Conservation (phyloP, 164 flowering plant species). For the Echeveria elegans region DNA sequence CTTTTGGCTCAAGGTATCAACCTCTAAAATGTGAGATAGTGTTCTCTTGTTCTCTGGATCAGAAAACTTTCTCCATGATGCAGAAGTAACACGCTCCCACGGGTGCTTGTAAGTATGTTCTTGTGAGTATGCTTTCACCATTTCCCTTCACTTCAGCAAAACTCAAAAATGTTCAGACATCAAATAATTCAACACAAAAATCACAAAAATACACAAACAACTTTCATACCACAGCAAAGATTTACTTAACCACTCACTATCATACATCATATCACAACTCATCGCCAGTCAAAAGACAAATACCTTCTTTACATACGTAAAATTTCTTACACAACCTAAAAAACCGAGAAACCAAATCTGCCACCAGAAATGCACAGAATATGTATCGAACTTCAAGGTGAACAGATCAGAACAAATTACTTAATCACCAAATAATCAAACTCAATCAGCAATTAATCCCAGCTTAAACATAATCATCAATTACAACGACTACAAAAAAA, state of each 20-base stretch:
- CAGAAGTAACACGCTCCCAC: constrained; percentile 92
- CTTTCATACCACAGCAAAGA: neutral
- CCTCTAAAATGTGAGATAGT: constrained; percentile 75
- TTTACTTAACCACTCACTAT: neutral
- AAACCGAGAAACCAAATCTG: too few species aligned
- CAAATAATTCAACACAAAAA: neutral
- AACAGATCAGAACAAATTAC: too few species aligned
- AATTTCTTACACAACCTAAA: too few species aligned
- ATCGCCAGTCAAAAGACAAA: too few species aligned
- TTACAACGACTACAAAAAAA: too few species aligned
- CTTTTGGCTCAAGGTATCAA: constrained; percentile 66
- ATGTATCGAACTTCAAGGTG: too few species aligned
- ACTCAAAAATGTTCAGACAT: neutral
- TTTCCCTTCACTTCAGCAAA: neutral
- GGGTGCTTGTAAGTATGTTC: constrained; percentile 91
- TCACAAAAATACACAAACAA: neutral
- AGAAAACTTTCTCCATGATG: constrained; percentile 92
- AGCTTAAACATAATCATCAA: neutral
- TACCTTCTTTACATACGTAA: too few species aligned
- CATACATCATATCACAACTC: neutral
- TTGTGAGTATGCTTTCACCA: constrained; percentile 36
- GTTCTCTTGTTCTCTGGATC: constrained; percentile 78
- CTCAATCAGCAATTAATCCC: neutral
- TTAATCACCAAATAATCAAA: neutral
- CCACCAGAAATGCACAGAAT: too few species aligned